Percentiles rank a stretch among this genome's conserved stretches.
phyloP scores from a whole-genome alignment of 768 basidiomycete species.

The Russula sp. region DNA sequence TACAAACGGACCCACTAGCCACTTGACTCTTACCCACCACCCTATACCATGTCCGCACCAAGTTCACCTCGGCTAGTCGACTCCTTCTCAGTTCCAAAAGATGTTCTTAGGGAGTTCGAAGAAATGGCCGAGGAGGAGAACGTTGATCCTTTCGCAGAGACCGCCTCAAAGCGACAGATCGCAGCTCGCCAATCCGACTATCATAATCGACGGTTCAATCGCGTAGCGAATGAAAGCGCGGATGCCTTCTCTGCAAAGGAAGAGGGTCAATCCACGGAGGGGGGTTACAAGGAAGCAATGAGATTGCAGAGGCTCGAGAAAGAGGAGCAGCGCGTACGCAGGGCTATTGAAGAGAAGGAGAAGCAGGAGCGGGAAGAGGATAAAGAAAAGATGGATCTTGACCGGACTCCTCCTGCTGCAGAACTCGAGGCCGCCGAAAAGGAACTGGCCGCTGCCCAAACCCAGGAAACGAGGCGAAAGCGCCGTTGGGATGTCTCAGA shows the following conservation, averaged over 20 bases:
- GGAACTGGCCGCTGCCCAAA: constrained; percentile 50
- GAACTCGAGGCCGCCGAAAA: constrained; percentile 68
- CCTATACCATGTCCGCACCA: constrained; percentile 26
- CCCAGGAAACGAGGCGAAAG: constrained; percentile 53
- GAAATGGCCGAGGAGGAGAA: constrained; percentile 92
- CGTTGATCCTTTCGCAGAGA: constrained; percentile 87
- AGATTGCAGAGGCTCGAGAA: constrained; percentile 82
- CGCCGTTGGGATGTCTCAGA: constrained; percentile 72
- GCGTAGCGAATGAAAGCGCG: constrained; percentile 71
- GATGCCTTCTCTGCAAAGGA: constrained; percentile 67
- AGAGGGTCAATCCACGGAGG: constrained; percentile 66
- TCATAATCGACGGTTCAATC: constrained; percentile 84
- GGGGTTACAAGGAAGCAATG: constrained; percentile 97
- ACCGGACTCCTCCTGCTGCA: constrained; percentile 83
- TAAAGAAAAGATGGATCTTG: constrained; percentile 78
- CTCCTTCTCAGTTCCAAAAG: constrained; percentile 89
- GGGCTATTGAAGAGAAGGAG: constrained; percentile 86
- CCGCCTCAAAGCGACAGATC: constrained; percentile 88
- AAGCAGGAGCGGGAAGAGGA: constrained; percentile 62
- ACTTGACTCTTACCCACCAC: not conserved
- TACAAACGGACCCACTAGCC: not conserved
- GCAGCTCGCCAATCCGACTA: constrained; percentile 92
- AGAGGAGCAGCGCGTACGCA: constrained; percentile 79
- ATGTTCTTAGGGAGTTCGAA: constrained; percentile 89
- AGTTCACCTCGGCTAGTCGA: constrained; percentile 60